Evolutionary conservation across 805 yeast species (phyloP).

Genomic region (Wickerhamiella occidentalis): DNA sequence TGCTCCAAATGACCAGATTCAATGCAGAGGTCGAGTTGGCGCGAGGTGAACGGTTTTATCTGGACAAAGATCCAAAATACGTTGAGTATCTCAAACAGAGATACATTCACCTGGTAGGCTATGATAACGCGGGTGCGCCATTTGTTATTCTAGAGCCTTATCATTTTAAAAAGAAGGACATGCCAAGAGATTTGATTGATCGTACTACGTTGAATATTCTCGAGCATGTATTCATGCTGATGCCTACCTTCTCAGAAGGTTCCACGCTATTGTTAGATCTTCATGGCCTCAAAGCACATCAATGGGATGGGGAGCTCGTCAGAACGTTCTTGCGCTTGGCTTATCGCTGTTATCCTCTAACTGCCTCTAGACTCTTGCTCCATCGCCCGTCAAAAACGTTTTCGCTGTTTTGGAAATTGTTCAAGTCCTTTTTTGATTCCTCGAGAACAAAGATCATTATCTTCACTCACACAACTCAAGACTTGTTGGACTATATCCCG

Average conservation of each 20-base stretch:
- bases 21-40: constrained; percentile 47
- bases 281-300: not conserved
- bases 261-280: not conserved
- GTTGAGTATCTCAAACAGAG: not conserved
- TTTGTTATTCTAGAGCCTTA: not conserved
- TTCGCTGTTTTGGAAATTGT: not conserved
- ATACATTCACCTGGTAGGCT: not conserved
- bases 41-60: constrained; percentile 55
- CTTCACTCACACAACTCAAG: not conserved
- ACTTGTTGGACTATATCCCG: not conserved
- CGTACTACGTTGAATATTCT: not conserved
- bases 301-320: not conserved
- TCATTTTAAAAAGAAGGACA: not conserved
- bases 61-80: not conserved
- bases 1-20: constrained; percentile 19
- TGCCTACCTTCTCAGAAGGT: not conserved
- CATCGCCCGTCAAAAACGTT: not conserved
- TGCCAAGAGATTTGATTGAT: not conserved
- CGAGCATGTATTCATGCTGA: not conserved
- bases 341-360: not conserved
- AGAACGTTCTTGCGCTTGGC: not conserved
- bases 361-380: not conserved
- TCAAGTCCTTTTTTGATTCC: not conserved
- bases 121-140: not conserved
- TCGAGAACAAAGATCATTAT: constrained; percentile 36